These are phyloP conservation scores for Rehmannia glutinosa DNA, from an alignment of 257 asterid genomes.

Conservation along the genomic window DNA sequence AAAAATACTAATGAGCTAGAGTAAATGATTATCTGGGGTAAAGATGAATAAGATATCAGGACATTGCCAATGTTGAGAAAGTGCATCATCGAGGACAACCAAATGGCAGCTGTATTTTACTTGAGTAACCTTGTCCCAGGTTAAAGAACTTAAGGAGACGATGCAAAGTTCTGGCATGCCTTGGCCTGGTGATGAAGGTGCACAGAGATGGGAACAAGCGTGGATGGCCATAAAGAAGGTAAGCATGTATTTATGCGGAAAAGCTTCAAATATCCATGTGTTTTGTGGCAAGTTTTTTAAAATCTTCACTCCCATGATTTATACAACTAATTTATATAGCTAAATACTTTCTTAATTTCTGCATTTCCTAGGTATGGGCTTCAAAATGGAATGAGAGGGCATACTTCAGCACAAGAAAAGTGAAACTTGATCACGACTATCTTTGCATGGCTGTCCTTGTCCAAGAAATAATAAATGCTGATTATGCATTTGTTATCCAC, in stretches of 20 bases:
- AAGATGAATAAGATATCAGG: conserved; percentile 5
- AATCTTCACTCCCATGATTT: not conserved
- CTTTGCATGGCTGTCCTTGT: conserved; percentile 99
- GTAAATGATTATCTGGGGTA: not conserved
- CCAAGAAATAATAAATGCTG: conserved; percentile 96
- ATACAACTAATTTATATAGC: not conserved
- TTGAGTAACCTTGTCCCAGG: conserved; percentile 39
- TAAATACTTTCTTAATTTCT: not conserved
- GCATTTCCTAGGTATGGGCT: conserved; percentile 80
- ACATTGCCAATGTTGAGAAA: conserved; percentile 2
- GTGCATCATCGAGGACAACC: conserved; percentile 1
- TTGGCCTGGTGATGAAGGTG: conserved; percentile 99
- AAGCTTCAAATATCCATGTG: not conserved
- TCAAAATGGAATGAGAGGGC: conserved; percentile 99
- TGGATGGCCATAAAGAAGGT: conserved; percentile 98
- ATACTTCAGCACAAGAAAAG: conserved; percentile 94
- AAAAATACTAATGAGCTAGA: not conserved
- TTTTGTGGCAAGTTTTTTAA: not conserved
- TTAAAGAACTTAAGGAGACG: conserved; percentile 80
- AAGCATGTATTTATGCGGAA: not conserved
- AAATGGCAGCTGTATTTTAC: conserved; percentile 13
- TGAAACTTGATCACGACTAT: conserved; percentile 83
- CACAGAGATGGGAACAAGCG: conserved; percentile 92
- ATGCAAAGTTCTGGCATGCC: conserved; percentile 96
- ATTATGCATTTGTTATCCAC: conserved; percentile 98